Evolutionary conservation across 225 moss, liverwort and hornwort genomes (phyloP).

Genomic region (Climacium dendroides): DNA sequence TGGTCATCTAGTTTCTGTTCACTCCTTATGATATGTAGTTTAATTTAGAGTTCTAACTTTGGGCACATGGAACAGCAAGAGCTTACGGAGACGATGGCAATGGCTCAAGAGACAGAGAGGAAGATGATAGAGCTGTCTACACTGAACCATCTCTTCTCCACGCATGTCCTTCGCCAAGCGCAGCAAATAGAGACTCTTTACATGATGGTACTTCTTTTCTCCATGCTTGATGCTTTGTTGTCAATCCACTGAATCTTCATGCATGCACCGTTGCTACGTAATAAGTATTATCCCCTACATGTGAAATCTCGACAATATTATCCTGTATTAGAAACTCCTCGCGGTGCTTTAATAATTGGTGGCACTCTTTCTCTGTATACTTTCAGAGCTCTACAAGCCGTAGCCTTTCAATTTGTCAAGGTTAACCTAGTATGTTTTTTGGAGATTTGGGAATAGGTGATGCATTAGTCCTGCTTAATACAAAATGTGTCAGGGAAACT

Average conservation of each 20-base stretch:
- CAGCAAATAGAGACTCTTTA: slow-evolving; percentile 93
- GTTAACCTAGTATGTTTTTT: not conserved
- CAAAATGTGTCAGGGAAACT: not conserved
- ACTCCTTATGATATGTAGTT: not conserved
- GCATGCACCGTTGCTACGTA: not conserved
- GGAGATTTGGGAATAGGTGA: not conserved
- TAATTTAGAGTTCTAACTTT: not conserved
- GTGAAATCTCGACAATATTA: not conserved
- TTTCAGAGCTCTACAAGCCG: not conserved
- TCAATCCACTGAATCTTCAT: not conserved
- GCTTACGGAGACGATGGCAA: slow-evolving; percentile 74
- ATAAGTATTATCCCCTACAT: not conserved
- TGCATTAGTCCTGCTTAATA: not conserved
- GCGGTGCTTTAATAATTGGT: not conserved
- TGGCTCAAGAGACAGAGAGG: slow-evolving; percentile 87
- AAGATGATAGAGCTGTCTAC: slow-evolving; percentile 91
- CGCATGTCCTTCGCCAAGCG: slow-evolving; percentile 89
- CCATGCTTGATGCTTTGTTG: not conserved
- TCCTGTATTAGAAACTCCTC: not conserved
- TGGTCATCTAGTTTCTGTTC: not conserved
- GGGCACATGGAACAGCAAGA: slow-evolving; percentile 53
- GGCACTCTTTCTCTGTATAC: not conserved
- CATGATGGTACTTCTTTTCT: slow-evolving; percentile 44
- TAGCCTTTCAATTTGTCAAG: not conserved
- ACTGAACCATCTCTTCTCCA: slow-evolving; percentile 80